Evolutionary conservation across 805 yeast genomes (phyloP), one percentile per base, ranked within the genome.

Genomic region (Tetrapisispora nanseiensis): DNA sequence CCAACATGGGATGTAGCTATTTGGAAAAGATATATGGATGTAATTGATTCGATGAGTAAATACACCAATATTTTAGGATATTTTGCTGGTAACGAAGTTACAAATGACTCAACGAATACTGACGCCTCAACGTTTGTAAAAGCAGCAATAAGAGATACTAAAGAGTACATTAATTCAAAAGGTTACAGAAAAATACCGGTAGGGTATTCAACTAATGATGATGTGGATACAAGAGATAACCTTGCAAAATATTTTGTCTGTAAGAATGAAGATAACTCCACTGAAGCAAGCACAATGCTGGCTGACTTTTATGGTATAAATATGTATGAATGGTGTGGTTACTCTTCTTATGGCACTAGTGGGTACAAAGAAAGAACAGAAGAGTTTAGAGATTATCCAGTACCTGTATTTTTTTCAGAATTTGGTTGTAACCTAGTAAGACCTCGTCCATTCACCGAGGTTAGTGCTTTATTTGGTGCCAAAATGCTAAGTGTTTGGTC

Each of bases 1-100:
- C 97, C 98, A 29, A 63, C 67, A 41, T 87, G 96, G 95, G 76
- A 79, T 59, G 65, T 76, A 37, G 76, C 71, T 23, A 71, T 86
- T 42, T 83, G 75, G 66, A 67, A 76, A 45, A 76, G 97, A 61
- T 90, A 90, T 69, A 79, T 82, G 38, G 65, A 72, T 22, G 96
- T 90, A 28, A 78, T 92, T 44, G 97, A 92, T 63, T 67, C 74
- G 51, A 76, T 92, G 69, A 76, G 78, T 45, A 70, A 74, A 53
- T 90, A 89, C 67, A 66, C 80, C 37, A 90, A 90, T 65, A 75
- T 86, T 16, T 71, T 90, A 49, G 98, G 97, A 2, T 89, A 86
- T 74, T 89, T 90, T 66, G 97, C 97, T 23, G 98, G 97, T 47
- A 92, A 92, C 66, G 98, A 90, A 72, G 97, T 92, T 41, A 78